Conservation (phyloP, 2,329 filamentous ascomycete genomes). For the Ilyonectria destructans region DNA sequence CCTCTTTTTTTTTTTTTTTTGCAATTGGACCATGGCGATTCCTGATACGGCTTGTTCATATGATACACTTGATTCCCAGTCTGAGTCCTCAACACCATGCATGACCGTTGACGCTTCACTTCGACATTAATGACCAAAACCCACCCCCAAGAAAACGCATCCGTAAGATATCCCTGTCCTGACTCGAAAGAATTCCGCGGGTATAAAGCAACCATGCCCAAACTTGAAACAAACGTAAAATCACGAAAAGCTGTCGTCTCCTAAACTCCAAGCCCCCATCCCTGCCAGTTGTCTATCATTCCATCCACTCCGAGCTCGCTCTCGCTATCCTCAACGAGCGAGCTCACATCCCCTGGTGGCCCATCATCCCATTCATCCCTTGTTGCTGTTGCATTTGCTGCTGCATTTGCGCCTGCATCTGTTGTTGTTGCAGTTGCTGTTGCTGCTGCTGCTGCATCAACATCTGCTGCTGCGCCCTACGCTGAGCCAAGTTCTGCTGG, state of each 20-base stretch:
- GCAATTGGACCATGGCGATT: constrained; percentile 11
- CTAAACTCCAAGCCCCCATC: constrained; percentile 41
- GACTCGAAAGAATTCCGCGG: constrained; percentile 49
- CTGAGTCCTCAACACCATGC: constrained; percentile 41
- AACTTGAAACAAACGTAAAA: constrained; percentile 36
- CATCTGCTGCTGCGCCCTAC: constrained; percentile 54
- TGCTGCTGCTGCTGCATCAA: constrained; percentile 58
- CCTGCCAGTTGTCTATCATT: constrained; percentile 30
- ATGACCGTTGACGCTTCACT: constrained; percentile 28
- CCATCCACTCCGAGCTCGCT: constrained; percentile 38
- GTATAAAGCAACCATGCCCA: constrained; percentile 52
- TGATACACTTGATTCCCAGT: constrained; percentile 31
- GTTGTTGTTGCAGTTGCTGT: constrained; percentile 61
- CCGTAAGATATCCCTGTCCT: constrained; percentile 41
- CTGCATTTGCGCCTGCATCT: constrained; percentile 40
- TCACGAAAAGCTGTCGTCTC: constrained; percentile 28
- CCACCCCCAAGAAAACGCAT: constrained; percentile 23
- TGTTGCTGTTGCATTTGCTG: constrained; percentile 43
- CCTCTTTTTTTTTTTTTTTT: too few relatives aligned
- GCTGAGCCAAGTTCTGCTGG: constrained; percentile 52
- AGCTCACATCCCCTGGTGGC: constrained; percentile 64
- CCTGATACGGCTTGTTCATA: constrained; percentile 23
- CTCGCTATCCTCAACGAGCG: too few relatives aligned
- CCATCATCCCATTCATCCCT: constrained; percentile 71
- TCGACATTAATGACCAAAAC: constrained; percentile 36